These are phyloP conservation scores for Phyllosticta citrichinensis DNA, from an alignment of 2,329 filamentous ascomycete genomes.

Conservation along the genomic window DNA sequence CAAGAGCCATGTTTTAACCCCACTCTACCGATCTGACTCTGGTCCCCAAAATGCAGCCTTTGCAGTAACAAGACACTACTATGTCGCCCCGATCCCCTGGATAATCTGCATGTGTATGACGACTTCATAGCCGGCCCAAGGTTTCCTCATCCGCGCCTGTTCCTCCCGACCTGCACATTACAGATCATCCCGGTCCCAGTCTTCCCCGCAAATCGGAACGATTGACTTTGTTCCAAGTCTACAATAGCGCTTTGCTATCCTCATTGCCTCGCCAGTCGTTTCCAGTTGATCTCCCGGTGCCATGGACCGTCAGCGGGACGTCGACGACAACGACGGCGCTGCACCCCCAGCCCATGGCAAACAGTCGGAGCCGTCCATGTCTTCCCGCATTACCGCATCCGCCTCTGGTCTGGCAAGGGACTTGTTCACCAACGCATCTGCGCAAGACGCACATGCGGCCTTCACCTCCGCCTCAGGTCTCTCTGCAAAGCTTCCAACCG, in stretches of 20 bases:
- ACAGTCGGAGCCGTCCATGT: conserved; percentile 8
- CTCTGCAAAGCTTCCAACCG: conserved; percentile 8
- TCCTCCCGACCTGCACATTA: neutral
- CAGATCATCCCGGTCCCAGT: conserved; percentile 1
- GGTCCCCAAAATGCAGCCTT: neutral
- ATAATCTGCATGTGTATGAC: neutral
- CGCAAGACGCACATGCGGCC: conserved; percentile 8
- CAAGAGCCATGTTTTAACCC: neutral
- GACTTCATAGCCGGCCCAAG: neutral
- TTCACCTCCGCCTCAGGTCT: conserved; percentile 8
- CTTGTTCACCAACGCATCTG: conserved; percentile 8
- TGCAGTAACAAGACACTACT: neutral
- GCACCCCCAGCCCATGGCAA: conserved; percentile 8
- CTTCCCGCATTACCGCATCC: conserved; percentile 13
- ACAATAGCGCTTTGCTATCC: neutral
- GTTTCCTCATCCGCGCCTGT: neutral
- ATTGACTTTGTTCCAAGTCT: neutral
- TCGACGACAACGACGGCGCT: neutral
- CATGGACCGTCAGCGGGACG: conserved; percentile 3
- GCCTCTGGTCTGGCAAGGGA: conserved; percentile 13
- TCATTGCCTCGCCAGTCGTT: neutral
- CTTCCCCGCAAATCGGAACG: conserved; percentile 8
- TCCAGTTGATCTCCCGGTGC: neutral
- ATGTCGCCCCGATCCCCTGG: neutral
- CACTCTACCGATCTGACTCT: neutral